These are phyloP conservation scores for Blepharisma stoltei DNA, from an alignment of 73 alveolate species.

Conservation along the genomic window DNA sequence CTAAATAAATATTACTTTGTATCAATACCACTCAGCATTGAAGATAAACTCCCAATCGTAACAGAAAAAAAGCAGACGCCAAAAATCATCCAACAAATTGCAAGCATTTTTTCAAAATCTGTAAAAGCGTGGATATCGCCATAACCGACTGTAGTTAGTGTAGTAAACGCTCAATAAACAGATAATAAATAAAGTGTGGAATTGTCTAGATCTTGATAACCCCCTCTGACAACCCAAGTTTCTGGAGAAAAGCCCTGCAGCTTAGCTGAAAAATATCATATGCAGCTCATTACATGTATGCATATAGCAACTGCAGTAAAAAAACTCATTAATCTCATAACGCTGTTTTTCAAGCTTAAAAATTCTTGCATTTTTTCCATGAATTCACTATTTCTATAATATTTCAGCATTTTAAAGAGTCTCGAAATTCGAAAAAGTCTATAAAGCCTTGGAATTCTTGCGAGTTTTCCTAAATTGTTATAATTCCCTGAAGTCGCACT, in stretches of 20 bases:
- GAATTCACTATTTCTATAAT: slow-evolving; percentile 45
- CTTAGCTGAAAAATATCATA: slow-evolving; percentile 82
- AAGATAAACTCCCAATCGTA: slow-evolving; percentile 86
- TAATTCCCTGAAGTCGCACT: slow-evolving; percentile 33
- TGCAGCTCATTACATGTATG: slow-evolving; percentile 83
- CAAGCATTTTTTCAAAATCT: slow-evolving; percentile 60
- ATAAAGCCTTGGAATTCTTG: slow-evolving; percentile 73
- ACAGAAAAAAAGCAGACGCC: slow-evolving; percentile 90
- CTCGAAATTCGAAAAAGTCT: slow-evolving; percentile 75
- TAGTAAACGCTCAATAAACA: slow-evolving; percentile 82
- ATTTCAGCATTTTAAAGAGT: slow-evolving; percentile 57
- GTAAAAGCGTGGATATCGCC: slow-evolving; percentile 84
- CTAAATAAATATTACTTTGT: slow-evolving; percentile 31
- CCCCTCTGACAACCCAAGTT: slow-evolving; percentile 79
- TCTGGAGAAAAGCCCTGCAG: slow-evolving; percentile 63
- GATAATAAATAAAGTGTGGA: slow-evolving; percentile 65
- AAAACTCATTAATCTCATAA: slow-evolving; percentile 63
- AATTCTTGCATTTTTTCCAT: slow-evolving; percentile 33
- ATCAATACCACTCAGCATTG: slow-evolving; percentile 76
- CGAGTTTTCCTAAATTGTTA: slow-evolving; percentile 50
- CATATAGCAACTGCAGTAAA: slow-evolving; percentile 66
- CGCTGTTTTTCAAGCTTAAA: slow-evolving; percentile 55
- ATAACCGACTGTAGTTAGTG: slow-evolving; percentile 93
- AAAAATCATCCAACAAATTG: slow-evolving; percentile 81
- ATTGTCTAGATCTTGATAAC: slow-evolving; percentile 27